Evolutionary conservation across 371 early-diverging fungal species (phyloP).

Genomic region (Amoeboaphelidium occidentale): DNA sequence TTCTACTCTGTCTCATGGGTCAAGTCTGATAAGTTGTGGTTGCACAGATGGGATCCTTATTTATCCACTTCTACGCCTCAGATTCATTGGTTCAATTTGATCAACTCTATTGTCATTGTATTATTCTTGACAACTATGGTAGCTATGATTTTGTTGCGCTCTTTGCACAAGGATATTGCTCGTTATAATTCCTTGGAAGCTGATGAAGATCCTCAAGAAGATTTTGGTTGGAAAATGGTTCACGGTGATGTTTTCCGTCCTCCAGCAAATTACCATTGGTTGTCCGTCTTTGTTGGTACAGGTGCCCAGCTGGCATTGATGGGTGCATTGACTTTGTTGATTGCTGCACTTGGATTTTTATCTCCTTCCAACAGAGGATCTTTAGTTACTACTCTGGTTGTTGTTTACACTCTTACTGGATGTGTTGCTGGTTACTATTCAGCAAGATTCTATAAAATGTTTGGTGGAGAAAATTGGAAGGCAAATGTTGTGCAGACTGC

Average conservation of each 20-base stretch:
- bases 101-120: slow-evolving; percentile 68
- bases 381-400: slow-evolving; percentile 59
- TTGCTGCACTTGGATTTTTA: slow-evolving; percentile 88
- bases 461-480: slow-evolving; percentile 67
- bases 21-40: slow-evolving; percentile 25
- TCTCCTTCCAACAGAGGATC: slow-evolving; percentile 86
- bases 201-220: slow-evolving; percentile 61
- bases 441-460: slow-evolving; percentile 75
- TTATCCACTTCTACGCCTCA: slow-evolving; percentile 55
- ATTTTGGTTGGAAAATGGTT: slow-evolving; percentile 74
- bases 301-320: slow-evolving; percentile 74
- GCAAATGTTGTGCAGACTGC: slow-evolving; percentile 56
- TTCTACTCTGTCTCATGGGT: not conserved
- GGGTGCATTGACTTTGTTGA: slow-evolving; percentile 38
- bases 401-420: slow-evolving; percentile 66
- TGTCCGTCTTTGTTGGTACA: slow-evolving; percentile 66
- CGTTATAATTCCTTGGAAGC: slow-evolving; percentile 53
- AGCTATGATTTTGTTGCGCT: slow-evolving; percentile 51
- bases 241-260: slow-evolving; percentile 79
- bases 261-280: slow-evolving; percentile 42
- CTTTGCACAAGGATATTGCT: slow-evolving; percentile 59
- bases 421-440: slow-evolving; percentile 65
- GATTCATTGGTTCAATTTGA: slow-evolving; percentile 52
- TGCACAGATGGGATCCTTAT: slow-evolving; percentile 84
- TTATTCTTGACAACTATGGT: slow-evolving; percentile 66